Conservation (phyloP, 352 stramenopile genomes). For the Phytophthora pseudosyringae region DNA sequence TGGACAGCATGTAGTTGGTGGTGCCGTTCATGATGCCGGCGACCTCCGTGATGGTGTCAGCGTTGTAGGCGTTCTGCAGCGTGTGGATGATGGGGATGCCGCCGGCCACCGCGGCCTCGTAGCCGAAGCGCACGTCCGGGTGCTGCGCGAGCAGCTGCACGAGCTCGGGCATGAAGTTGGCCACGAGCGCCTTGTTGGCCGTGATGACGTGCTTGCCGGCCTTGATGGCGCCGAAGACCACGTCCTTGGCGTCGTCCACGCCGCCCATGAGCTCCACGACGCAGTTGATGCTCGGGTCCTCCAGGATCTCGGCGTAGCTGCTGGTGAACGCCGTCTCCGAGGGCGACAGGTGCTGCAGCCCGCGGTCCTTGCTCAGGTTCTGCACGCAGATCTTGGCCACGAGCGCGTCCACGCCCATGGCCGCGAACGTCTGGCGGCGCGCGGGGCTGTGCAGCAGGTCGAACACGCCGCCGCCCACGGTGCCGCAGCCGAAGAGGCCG, state of each 20-base stretch:
- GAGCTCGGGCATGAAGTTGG: conserved; percentile 94
- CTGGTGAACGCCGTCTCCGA: conserved; percentile 63
- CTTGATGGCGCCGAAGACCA: conserved; percentile 92
- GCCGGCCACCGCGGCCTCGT: conserved; percentile 96
- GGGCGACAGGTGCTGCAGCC: conserved; percentile 63
- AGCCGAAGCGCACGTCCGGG: conserved; percentile 90
- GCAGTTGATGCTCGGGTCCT: conserved; percentile 95
- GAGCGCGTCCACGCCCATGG: conserved; percentile 73
- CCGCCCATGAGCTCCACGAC: conserved; percentile 97
- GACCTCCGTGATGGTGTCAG: conserved; percentile 93
- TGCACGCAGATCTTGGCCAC: conserved; percentile 91
- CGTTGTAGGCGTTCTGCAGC: conserved; percentile 92
- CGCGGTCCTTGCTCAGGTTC: conserved; percentile 75
- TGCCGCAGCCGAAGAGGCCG: conserved; percentile 90
- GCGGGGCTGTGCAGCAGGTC: conserved; percentile 80
- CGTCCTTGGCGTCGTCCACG: conserved; percentile 93
- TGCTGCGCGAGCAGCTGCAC: conserved; percentile 80
- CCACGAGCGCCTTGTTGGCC: conserved; percentile 97
- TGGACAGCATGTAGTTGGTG: conserved; percentile 98
- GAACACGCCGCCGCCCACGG: conserved; percentile 88
- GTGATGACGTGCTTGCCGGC: conserved; percentile 96
- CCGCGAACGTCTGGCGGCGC: conserved; percentile 57
- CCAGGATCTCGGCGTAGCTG: conserved; percentile 87
- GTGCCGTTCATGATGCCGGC: conserved; percentile 98
- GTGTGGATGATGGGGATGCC: conserved; percentile 97